Percentiles rank a stretch among this genome's conserved stretches.
These are phyloP conservation scores for Pisolithus albus DNA, from an alignment of 768 basidiomycete genomes.

Conservation along the genomic window DNA sequence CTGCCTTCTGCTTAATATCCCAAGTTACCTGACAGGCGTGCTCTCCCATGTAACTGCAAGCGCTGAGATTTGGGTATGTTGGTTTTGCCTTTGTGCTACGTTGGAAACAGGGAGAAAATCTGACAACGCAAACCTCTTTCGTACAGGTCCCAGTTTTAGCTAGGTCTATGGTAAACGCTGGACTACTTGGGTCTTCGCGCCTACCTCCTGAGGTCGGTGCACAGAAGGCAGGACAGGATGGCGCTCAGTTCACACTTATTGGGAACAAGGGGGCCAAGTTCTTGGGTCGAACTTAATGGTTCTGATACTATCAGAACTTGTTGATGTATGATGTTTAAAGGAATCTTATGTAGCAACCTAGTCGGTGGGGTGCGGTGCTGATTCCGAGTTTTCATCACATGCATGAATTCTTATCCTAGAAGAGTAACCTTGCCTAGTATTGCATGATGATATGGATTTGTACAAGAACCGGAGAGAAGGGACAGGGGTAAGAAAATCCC, in stretches of 20 bases:
- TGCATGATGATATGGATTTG: too few relatives aligned
- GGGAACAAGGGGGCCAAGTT: constrained; percentile 44
- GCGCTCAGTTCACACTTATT: constrained; percentile 46
- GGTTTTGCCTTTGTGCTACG: neutral
- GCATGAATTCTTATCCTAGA: too few relatives aligned
- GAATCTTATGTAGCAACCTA: too few relatives aligned
- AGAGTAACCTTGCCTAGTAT: too few relatives aligned
- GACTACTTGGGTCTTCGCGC: constrained; percentile 43
- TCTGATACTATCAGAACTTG: neutral
- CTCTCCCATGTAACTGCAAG: constrained; percentile 33
- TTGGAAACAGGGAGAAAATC: neutral
- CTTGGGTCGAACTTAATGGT: constrained; percentile 22
- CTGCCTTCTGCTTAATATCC: neutral
- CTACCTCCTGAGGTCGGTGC: constrained; percentile 42
- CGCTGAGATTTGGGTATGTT: constrained; percentile 39
- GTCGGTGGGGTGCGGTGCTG: too few relatives aligned
- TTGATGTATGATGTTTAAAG: neutral
- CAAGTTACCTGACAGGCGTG: constrained; percentile 32
- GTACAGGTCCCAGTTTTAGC: constrained; percentile 46
- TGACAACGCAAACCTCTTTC: neutral
- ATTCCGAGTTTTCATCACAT: too few relatives aligned
- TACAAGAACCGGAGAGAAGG: too few relatives aligned
- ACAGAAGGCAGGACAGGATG: constrained; percentile 32
- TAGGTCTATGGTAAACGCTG: constrained; percentile 48
- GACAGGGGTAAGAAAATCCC: too few relatives aligned